phyloP scores from a whole-genome alignment of 805 yeast genomes.

The Saccharomyces paradoxus region DNA sequence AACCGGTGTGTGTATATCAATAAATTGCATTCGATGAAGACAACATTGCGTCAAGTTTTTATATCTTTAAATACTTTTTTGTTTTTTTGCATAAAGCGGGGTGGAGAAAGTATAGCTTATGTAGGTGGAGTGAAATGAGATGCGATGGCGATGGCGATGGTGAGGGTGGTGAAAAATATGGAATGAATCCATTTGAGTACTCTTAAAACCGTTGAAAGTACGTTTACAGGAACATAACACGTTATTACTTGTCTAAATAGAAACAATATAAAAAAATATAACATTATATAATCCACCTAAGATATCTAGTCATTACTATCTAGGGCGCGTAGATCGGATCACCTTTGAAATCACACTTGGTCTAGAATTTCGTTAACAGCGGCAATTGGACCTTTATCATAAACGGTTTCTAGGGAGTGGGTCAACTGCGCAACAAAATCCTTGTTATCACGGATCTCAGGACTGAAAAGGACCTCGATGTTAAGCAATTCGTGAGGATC shows the following conservation, averaged over 20 bases:
- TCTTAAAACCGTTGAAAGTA: no score
- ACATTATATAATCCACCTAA: not conserved
- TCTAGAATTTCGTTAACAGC: not conserved
- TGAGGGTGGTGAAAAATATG: not conserved
- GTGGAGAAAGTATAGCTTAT: not conserved
- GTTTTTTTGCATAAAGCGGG: not conserved
- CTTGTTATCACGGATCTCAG: conserved; percentile 3
- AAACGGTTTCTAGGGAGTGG: not conserved
- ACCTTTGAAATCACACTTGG: not conserved
- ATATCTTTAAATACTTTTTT: no score
- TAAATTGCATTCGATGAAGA: no score
- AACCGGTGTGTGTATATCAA: no score
- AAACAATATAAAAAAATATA: no score
- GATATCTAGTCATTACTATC: not conserved
- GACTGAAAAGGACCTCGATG: conserved; percentile 1
- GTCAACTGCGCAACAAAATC: conserved; percentile 2
- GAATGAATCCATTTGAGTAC: no score
- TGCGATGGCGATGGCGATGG: no score
- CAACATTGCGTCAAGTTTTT: not conserved
- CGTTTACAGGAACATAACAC: not conserved
- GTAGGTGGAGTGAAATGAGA: not conserved
- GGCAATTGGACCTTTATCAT: conserved; percentile 4
- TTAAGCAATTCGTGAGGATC: conserved; percentile 2
- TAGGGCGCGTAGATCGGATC: not conserved
- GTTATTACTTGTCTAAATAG: not conserved